These are phyloP conservation scores for Blastocladiella britannica DNA, from an alignment of 192 early-diverging fungal genomes.

Conservation along the genomic window DNA sequence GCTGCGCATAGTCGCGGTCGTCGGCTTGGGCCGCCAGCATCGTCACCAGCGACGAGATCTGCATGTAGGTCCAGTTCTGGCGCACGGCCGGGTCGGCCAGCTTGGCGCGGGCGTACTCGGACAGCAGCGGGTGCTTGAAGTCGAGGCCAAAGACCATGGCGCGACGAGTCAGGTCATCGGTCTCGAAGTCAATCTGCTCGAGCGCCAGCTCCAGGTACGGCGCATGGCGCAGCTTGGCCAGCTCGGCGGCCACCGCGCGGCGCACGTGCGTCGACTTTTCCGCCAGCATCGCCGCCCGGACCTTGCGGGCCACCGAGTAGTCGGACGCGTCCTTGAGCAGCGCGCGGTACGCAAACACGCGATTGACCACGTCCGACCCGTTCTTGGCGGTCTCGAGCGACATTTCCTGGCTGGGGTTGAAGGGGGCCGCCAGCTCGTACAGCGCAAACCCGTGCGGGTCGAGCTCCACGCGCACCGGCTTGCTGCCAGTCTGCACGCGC, in stretches of 20 bases:
- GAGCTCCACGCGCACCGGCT: conserved; percentile 14
- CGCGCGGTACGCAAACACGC: conserved; percentile 20
- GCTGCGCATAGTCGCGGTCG: background rate
- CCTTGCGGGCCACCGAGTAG: conserved; percentile 15
- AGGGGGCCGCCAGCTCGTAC: conserved; percentile 12
- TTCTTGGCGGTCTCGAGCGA: conserved; percentile 15
- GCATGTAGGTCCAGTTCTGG: background rate
- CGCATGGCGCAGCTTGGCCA: conserved; percentile 12
- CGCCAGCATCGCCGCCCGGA: conserved; percentile 8
- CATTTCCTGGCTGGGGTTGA: conserved; percentile 17
- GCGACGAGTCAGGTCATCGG: too few relatives aligned
- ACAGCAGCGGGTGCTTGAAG: background rate
- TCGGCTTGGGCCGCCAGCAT: background rate
- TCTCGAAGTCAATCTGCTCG: conserved; percentile 15
- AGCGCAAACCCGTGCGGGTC: conserved; percentile 24
- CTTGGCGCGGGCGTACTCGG: background rate
- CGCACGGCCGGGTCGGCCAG: too few relatives aligned
- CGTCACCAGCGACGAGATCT: background rate
- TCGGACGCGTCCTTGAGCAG: conserved; percentile 20
- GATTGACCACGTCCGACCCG: conserved; percentile 13
- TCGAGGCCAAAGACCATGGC: background rate
- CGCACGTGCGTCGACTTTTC: conserved; percentile 20
- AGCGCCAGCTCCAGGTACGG: conserved; percentile 15
- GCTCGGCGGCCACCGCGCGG: conserved; percentile 16
- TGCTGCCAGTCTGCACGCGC: conserved; percentile 8